Base-by-base conservation (phyloP, 1,139 yeast genomes). In the Geotrichum candidum region DNA sequence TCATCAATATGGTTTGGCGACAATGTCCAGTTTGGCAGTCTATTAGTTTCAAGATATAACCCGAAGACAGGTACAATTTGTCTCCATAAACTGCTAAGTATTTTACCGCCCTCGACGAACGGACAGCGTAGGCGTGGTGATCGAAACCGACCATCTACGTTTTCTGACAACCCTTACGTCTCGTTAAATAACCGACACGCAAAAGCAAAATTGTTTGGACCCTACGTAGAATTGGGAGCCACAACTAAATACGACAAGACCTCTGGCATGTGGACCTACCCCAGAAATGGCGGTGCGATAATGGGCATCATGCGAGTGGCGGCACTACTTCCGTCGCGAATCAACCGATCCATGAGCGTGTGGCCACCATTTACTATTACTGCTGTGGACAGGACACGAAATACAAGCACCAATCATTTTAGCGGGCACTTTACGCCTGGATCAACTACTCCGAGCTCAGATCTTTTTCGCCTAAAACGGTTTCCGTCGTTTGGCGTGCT, bases 1-100 rank as follows among this genome's bases (percentile, higher is more conserved):
- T 68, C 27, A 62, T 71, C 62, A 5, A 51, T 72, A 2, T 73
- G 75, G 75, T 66, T 66, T 57, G 75, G 75, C 29, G 72, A 72
- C 56, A 63, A 65, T 45, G 65, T 62, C 11, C 68, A 65, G 29
- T 69, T 68, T 61, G 75, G 75, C 9, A 67, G 69, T 9, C 50
- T 72, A 15, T 60, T 68, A 54, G 61, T 68, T 33, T 65, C 73
- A n/a, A 61, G 61, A 25, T 72, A 70, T 62, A 66, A 69, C 55
- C 61, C 64, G 11, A 45, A 46, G n/a, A 56, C 60, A 0, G 71
- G 71, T 9, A 58, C 61, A 31, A 58, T 69, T 27, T 68, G 67
- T 46, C 60, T 66, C 23, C 62, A 61, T 50, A 68, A 64, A 54
- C 50, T 60, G 56, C 57, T 61, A 27, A 50, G 56, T 48, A 51